Evolutionary conservation across 805 yeast genomes (phyloP), one percentile per base, ranked within the genome.

Genomic region (Schizosaccharomyces cryophilus): DNA sequence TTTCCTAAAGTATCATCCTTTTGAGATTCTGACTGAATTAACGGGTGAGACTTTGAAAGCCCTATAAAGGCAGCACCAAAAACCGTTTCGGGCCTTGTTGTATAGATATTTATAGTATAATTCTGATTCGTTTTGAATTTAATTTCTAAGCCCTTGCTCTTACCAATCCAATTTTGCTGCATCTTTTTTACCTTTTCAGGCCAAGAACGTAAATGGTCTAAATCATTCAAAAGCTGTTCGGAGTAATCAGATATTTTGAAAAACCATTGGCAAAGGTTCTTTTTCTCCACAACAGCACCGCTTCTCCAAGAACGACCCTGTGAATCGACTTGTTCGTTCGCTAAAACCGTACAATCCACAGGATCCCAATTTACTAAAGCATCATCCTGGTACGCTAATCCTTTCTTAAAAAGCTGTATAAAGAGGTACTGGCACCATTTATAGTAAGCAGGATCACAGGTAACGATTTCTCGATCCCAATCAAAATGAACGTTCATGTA

Each of bases 331-430:
- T 93, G 98, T 71, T 93, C 98, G 69, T 85, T 93, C 1, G 98
- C 98, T 63, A 93, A 74, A 1, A 93, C 98, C 0, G 98, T 93
- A 65, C 84, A 79, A 67, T 93, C 98, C 0, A 93, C 80, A 0
- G 98, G 98, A 71, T 93, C 98, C 98, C 98, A 93, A 68, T 93
- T 93, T 63, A 93, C 93, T 66, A 83, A 88, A 0, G 96, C 95
- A 59, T 82, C 81, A 58, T 83, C 82, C 65, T 89, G 77, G 67
- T 93, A 90, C 0, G 96, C 97, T 60, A 87, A 72, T 0, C 95
- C 95, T 58, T 82, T 76, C 66, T 87, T 80, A 69, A 77, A 80
- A 61, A 93, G 69, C 68, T 85, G 74, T 31, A 87, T 70, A 66
- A 93, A 93, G 24, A 93, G 78, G 74, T 82, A 79, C 69, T 93